Base-by-base conservation (phyloP, 768 basidiomycete genomes). In the Boletus sensibilis region DNA sequence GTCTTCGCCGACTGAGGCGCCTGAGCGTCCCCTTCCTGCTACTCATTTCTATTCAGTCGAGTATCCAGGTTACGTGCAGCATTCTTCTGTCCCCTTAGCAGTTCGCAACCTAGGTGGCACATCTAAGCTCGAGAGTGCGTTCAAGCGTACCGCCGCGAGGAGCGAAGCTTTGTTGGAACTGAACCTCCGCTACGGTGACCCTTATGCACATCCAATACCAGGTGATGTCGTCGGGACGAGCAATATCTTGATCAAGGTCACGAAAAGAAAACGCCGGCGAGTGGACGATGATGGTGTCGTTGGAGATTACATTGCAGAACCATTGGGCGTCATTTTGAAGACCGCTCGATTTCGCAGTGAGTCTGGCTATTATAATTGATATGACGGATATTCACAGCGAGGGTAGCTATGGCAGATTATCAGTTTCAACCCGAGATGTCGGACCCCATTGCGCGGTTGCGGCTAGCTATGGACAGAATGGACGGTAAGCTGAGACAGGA, bases 261-360 rank as follows among this genome's bases (percentile, higher is more conserved):
- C 84, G 6, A 92, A 84, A 73, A 78, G 88, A 60, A 88, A 80
- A 63, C 77, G 84, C 54, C 86, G 80, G 63, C 67, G 50, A 42
- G 52, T 53, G n/a, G 69, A 61, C 13, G 58, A 53, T 47, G 60
- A 65, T 44, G 62, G 67, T 6, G 47, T 68, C 6, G 39, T 79
- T 18, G 91, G 92, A 13, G 86, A 94, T 65, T 96, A 88, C 70
- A 87, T 80, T 2, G 79, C 84, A 14, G 81, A 90, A 55, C 80
- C 88, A 0, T 71, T 91, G 9, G 96, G 95, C 0, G 72, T 86
- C 13, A 78, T 90, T n/a, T 76, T 84, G 0, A 93, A 89, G 74
- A 92, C 93, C 4, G 88, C 85, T 50, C 81, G 96, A 51, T 98
- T 98, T 75, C 82, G 95, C 74, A 88, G 96, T 95, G 66, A 73